A percentile compares a stretch with the other conserved stretches of the same genome.
Conservation (phyloP, 2,329 filamentous ascomycete genomes). For the Domatiomyces globalis region DNA sequence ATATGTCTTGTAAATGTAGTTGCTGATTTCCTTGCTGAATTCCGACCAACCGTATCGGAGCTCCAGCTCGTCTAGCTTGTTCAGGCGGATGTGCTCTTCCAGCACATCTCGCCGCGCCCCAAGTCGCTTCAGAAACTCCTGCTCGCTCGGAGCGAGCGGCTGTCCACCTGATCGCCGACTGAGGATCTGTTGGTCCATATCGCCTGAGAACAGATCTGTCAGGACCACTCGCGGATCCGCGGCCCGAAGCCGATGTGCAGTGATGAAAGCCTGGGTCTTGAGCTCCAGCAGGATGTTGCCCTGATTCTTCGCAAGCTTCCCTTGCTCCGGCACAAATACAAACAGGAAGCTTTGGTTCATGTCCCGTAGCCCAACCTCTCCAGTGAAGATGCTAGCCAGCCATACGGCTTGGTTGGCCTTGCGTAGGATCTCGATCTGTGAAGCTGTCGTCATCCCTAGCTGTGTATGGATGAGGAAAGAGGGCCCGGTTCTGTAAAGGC, state of each 20-base stretch:
- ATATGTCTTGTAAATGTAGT: slow-evolving; percentile 45
- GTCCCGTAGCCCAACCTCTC: slow-evolving; percentile 50
- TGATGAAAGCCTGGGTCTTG: slow-evolving; percentile 54
- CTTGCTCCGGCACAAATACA: slow-evolving; percentile 47
- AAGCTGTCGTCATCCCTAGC: slow-evolving; percentile 36
- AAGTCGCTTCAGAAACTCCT: slow-evolving; percentile 44
- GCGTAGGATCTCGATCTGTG: slow-evolving; percentile 45
- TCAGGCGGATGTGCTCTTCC: slow-evolving; percentile 40
- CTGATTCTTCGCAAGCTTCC: slow-evolving; percentile 44
- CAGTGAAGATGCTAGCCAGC: slow-evolving; percentile 48
- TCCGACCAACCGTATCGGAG: slow-evolving; percentile 51
- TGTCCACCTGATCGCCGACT: slow-evolving; percentile 40
- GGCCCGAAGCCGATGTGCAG: slow-evolving; percentile 43
- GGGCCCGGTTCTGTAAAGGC: slow-evolving; percentile 43
- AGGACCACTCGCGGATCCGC: slow-evolving; percentile 42
- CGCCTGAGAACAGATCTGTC: slow-evolving; percentile 45
- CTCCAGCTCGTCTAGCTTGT: slow-evolving; percentile 36
- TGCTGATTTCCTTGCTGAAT: slow-evolving; percentile 45
- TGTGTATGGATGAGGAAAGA: slow-evolving; percentile 43
- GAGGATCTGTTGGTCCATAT: slow-evolving; percentile 41
- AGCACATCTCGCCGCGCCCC: slow-evolving; percentile 43
- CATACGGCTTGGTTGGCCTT: slow-evolving; percentile 54
- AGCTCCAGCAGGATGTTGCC: slow-evolving; percentile 48
- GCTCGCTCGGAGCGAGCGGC: slow-evolving; percentile 43
- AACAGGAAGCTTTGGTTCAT: slow-evolving; percentile 50